A percentile compares a stretch with the other conserved stretches of the same genome.
Conservation (phyloP, 768 basidiomycete species). For the Boletus speciosus region DNA sequence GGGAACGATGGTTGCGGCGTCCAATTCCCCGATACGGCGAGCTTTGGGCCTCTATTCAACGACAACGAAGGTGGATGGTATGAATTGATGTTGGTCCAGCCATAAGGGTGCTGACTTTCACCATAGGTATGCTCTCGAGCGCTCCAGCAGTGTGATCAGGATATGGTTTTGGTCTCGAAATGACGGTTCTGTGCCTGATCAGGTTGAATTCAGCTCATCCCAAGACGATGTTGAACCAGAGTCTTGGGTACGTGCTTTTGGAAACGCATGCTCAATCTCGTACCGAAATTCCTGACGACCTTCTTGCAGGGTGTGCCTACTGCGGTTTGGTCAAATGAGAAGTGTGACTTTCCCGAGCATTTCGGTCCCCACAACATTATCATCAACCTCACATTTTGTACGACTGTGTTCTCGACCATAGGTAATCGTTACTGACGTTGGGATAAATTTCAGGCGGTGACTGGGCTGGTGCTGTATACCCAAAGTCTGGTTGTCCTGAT, state of each 20-base stretch:
- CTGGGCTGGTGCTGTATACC: conserved; percentile 52
- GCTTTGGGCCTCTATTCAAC: conserved; percentile 29
- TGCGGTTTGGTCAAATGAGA: conserved; percentile 33
- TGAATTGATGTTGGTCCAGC: background rate
- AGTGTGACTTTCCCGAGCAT: conserved; percentile 36
- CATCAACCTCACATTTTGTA: conserved; percentile 59
- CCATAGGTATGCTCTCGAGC: conserved; percentile 41
- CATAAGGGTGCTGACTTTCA: background rate
- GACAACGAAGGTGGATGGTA: conserved; percentile 38
- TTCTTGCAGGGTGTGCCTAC: conserved; percentile 28
- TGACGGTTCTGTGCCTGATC: conserved; percentile 20
- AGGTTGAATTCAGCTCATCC: conserved; percentile 19
- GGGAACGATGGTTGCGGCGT: conserved; percentile 24
- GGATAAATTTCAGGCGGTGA: conserved; percentile 45
- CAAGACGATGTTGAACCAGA: conserved; percentile 19
- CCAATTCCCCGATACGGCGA: conserved; percentile 9
- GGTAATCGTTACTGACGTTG: background rate
- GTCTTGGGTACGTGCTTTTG: conserved; percentile 29
- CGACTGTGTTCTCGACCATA: conserved; percentile 19
- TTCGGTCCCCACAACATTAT: conserved; percentile 36
- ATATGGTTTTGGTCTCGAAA: conserved; percentile 45
- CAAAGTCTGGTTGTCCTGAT: conserved; percentile 48
- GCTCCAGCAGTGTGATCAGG: conserved; percentile 33
- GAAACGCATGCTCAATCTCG: background rate
- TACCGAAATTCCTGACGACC: background rate